A percentile compares a stretch with the other conserved stretches of the same genome.
Evolutionary conservation across 2,329 filamentous ascomycete species (phyloP).

Genomic region (Ophiocordyceps unilateralis): DNA sequence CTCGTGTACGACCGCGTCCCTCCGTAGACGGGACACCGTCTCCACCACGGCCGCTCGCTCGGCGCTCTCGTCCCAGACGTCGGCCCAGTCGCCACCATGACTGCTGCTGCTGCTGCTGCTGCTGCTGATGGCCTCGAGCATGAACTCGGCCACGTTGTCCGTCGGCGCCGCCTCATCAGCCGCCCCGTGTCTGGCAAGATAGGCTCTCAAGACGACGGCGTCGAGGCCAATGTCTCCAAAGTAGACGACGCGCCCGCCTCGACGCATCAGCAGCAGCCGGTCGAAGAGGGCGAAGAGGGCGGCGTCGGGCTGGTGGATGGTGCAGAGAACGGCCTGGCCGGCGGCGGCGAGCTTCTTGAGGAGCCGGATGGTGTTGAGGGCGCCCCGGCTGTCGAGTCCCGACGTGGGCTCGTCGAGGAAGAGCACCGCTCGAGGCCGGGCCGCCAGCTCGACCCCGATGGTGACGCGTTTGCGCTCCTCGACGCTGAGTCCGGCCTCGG

Average conservation of each 20-base stretch:
- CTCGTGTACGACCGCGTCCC: too few relatives aligned
- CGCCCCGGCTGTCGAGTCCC: conserved; percentile 44
- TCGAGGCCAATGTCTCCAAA: conserved; percentile 72
- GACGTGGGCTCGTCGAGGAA: conserved; percentile 70
- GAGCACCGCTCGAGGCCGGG: conserved; percentile 59
- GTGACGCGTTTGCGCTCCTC: conserved; percentile 62
- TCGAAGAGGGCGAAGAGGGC: conserved; percentile 82
- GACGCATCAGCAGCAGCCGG: conserved; percentile 59
- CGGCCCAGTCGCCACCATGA: conserved; percentile 70
- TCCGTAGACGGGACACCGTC: conserved; percentile 46
- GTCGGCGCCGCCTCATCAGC: conserved; percentile 32
- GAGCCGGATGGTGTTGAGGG: conserved; percentile 64
- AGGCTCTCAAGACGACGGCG: conserved; percentile 49
- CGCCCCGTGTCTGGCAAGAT: conserved; percentile 44
- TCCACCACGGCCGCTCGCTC: conserved; percentile 52
- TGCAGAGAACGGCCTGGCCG: conserved; percentile 78
- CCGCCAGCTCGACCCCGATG: conserved; percentile 77
- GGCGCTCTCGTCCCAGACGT: conserved; percentile 58
- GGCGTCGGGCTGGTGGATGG: conserved; percentile 80
- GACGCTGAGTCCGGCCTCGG: conserved; percentile 53
- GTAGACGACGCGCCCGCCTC: conserved; percentile 68
- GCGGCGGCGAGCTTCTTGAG: conserved; percentile 60
- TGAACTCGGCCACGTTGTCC: conserved; percentile 55
- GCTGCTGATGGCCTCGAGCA: conserved; percentile 72
- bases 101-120: conserved; percentile 52